Evolutionary conservation across 2,329 filamentous ascomycete species (phyloP), one percentile per base, ranked within the genome.

Genomic region (Colletotrichum gloeosporioides): DNA sequence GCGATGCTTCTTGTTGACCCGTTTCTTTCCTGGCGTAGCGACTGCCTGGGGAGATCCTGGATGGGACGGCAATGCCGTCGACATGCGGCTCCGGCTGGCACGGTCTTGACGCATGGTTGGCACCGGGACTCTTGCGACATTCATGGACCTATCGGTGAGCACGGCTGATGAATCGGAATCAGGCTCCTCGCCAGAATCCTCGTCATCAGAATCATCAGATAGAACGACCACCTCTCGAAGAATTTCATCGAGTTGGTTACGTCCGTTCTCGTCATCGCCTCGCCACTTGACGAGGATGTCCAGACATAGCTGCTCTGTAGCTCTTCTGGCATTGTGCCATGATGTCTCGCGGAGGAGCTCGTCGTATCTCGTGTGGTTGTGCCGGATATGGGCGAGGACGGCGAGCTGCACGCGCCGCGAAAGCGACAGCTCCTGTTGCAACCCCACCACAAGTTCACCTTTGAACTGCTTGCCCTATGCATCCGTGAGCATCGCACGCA

Each of bases 221-320:
- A 94, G 92, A 79, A 93, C 89, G 69, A 93, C 90, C 13, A 93
- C 91, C 82, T 94, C 92, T 67, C 91, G 88, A 39, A 93, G 85
- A 73, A 93, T 93, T 81, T 93, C 92, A 75, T 93, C 92, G 18
- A 93, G 87, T 81, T 93, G 91, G 79, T 94, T 92, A 65, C 92
- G 90, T 31, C 92, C 92, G 22, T 90, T 93, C 82, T 94, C 92
- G 82, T 94, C 92, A 79, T 94, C 92, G 71, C 92, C 92, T 85
- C 92, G 92, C 92, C 92, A 94, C 89, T 93, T 93, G 87, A 93
- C 90, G 82, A 94, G 89, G 69, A 92, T 87, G 78, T 93, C 92
- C 62, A 93, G 85, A 78, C 92, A 93, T 16, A 92, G 85, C 36
- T 87, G 83, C 79, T 93, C 91, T 61, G 93, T 91, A 55, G 88